Evolutionary conservation across 352 stramenopile genomes (phyloP).

Genomic region (Ochromonadaceae sp.): DNA sequence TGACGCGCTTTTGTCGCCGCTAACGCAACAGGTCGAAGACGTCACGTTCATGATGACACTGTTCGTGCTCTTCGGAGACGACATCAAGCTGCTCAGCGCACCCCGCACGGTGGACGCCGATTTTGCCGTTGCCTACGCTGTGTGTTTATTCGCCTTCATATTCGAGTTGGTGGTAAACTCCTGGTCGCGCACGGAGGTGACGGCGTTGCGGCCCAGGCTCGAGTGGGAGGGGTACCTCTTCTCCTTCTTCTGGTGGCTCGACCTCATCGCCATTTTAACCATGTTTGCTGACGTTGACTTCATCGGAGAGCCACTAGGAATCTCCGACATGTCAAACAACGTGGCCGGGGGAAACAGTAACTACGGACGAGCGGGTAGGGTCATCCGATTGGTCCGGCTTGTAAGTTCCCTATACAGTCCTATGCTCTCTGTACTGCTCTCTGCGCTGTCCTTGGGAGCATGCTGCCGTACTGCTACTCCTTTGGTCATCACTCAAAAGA

Average conservation of each 20-base stretch:
- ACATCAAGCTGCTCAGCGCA: conserved; percentile 48
- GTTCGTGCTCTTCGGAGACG: conserved; percentile 61
- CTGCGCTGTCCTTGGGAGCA: too few species aligned
- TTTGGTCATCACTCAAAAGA: too few species aligned
- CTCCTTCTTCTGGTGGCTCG: conserved; percentile 49
- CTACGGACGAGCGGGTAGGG: conserved; percentile 43
- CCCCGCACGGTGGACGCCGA: conserved; percentile 22
- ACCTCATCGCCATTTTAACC: conserved; percentile 62
- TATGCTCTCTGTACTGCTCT: too few species aligned
- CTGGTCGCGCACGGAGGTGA: background rate
- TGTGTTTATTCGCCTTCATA: conserved; percentile 57
- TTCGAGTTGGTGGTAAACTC: conserved; percentile 51
- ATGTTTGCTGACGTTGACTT: conserved; percentile 61
- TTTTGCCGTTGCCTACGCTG: background rate
- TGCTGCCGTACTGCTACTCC: too few species aligned
- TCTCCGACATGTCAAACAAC: conserved; percentile 23
- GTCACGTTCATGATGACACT: conserved; percentile 57
- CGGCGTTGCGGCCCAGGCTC: conserved; percentile 40
- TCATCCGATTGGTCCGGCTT: conserved; percentile 55
- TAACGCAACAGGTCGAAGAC: conserved; percentile 43
- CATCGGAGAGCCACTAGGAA: conserved; percentile 52
- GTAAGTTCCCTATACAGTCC: too few species aligned
- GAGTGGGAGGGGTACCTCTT: conserved; percentile 51
- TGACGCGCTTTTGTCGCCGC: too few species aligned
- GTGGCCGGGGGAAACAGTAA: conserved; percentile 35